Evolutionary conservation across 2,329 filamentous ascomycete genomes (phyloP), one percentile per base, ranked within the genome.

Genomic region (Scytalidium sp.): DNA sequence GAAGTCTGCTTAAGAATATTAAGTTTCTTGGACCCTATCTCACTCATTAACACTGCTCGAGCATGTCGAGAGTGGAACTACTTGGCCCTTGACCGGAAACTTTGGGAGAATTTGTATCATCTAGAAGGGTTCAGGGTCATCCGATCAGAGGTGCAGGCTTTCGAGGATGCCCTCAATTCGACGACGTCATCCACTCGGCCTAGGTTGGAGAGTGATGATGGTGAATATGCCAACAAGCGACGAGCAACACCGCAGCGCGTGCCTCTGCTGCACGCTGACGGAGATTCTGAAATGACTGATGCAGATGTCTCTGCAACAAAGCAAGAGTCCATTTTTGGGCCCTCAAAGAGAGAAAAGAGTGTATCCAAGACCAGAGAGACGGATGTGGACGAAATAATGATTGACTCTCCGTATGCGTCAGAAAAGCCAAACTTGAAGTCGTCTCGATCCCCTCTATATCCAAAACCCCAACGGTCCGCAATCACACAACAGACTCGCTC

Each of bases 1-100:
- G 94, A 99, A 67, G 88, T 99, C 60, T 95, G 90, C 53, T 84
- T 94, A 41, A 87, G 95, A 62, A 87, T 97, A 41, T 85, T 99
- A 41, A 85, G 87, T 15, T 94, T 91, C 63, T 84, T 99, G 45
- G 88, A 92, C 48, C 87, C 91, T 1, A 67, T 83, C 22, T 94
- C 91, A 1, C 76, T 99, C 36, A 77, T 97, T 50, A 83, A 81
- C 45, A 88, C 92, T 2, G 90, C 90, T 1, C 80, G 83, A 41
- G 84, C 90, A 15, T 97, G 90, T 29, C 84, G 85, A 43, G 76
- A 84, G 55, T 99, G 94, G 93, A 85, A 92, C 55, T 78, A 81
- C 17, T 77, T 94, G 17, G 86, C 93, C 5, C 71, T 91, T 46
- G 94, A 99, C 67, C 83, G 88, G 27, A 87, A 88, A 53, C 72